Conservation (phyloP, 2,329 filamentous ascomycete genomes). For the Cladosporium sp. region DNA sequence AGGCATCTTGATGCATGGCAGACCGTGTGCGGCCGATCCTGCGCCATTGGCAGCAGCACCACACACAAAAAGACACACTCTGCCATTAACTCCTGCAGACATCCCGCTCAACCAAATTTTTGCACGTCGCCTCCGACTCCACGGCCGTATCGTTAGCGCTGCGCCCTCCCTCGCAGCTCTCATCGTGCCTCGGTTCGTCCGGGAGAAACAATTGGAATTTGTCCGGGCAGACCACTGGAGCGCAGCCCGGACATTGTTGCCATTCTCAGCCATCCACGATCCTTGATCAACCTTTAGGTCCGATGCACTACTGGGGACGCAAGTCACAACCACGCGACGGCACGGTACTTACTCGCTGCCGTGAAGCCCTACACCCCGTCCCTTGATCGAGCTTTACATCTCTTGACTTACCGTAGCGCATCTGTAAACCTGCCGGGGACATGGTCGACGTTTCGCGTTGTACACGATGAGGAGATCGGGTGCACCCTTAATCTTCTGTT, state of each 20-base stretch:
- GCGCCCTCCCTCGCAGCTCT: neutral
- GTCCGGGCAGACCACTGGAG: neutral
- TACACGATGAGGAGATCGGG: no score
- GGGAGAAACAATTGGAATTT: neutral
- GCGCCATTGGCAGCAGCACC: no score
- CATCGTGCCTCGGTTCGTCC: neutral
- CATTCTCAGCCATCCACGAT: no score
- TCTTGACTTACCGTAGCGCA: neutral
- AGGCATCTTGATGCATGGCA: no score
- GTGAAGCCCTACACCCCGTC: neutral
- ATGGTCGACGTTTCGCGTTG: neutral
- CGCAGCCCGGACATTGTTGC: neutral
- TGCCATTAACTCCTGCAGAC: no score
- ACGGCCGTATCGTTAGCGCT: neutral
- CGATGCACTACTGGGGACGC: neutral
- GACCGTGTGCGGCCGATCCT: no score
- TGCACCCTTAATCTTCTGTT: neutral
- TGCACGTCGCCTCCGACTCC: neutral
- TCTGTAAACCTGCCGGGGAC: neutral
- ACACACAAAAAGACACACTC: no score
- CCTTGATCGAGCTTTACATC: neutral
- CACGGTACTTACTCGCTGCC: conserved; percentile 2
- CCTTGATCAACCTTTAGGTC: no score
- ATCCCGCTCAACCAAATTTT: neutral
- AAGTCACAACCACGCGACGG: conserved; percentile 1